A percentile compares a stretch with the other conserved stretches of the same genome.
phyloP scores from a whole-genome alignment of 2,329 filamentous ascomycete genomes.

The Orbilia javanica region DNA sequence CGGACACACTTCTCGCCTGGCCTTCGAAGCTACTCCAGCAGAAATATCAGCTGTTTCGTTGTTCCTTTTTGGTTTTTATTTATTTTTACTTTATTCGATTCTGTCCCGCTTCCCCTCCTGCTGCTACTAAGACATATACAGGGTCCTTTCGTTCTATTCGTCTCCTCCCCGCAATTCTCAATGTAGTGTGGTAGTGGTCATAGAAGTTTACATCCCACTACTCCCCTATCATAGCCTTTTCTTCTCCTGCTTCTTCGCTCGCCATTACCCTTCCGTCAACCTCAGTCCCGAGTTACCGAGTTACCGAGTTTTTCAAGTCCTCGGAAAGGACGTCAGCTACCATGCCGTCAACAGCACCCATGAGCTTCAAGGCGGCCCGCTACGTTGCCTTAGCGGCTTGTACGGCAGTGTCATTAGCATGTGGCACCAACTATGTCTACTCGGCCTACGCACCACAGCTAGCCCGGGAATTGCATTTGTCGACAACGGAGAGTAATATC shows the following conservation, averaged over 20 bases:
- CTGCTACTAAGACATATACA: neutral
- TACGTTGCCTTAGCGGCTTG: constrained; percentile 64
- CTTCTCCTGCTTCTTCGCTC: constrained; percentile 2
- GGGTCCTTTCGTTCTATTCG: constrained; percentile 8
- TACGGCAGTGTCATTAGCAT: constrained; percentile 85
- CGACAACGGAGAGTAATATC: constrained; percentile 91
- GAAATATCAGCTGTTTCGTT: constrained; percentile 12
- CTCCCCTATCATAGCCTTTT: constrained; percentile 28
- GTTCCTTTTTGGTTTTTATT: too few species aligned
- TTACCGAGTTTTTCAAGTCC: neutral
- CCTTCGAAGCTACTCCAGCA: constrained; percentile 6
- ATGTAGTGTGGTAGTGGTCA: constrained; percentile 24
- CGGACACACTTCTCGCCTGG: constrained; percentile 17
- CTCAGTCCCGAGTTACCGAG: neutral
- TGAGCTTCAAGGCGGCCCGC: constrained; percentile 46
- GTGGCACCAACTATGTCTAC: constrained; percentile 94
- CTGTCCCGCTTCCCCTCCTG: too few species aligned
- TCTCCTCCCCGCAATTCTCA: constrained; percentile 25
- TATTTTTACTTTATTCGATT: constrained; percentile 4
- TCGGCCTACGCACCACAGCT: constrained; percentile 98
- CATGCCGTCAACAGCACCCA: constrained; percentile 57
- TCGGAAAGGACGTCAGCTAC: neutral
- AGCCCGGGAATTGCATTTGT: constrained; percentile 84
- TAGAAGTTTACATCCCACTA: constrained; percentile 14
- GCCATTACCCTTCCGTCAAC: constrained; percentile 1